Percentiles rank a stretch among this genome's conserved stretches.
phyloP scores from a whole-genome alignment of 805 yeast species.

The Tetrapisispora taiwanensis region DNA sequence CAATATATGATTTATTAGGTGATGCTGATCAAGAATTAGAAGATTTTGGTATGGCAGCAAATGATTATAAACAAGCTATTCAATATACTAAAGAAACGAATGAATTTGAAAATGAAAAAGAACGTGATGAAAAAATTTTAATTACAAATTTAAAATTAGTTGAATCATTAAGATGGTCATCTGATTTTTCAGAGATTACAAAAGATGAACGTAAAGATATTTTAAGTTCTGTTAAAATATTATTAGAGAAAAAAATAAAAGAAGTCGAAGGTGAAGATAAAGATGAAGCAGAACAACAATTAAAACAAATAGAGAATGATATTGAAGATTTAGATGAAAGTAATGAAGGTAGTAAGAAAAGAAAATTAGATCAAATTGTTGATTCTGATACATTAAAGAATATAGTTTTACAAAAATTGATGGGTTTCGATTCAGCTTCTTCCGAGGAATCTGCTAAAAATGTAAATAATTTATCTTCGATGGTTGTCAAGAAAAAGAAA shows the following conservation, averaged over 20 bases:
- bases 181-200: constrained; percentile 3
- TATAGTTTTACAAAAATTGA: constrained; percentile 33
- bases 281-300: constrained; percentile 33
- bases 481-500: constrained; percentile 47
- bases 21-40: constrained; percentile 87
- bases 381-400: constrained; percentile 34
- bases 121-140: constrained; percentile 5
- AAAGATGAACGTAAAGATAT: constrained; percentile 42
- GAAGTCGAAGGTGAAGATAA: constrained; percentile 23
- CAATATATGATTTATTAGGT: constrained; percentile 70
- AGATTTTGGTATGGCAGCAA: constrained; percentile 67
- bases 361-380: background rate
- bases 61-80: constrained; percentile 53
- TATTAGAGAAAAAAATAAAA: constrained; percentile 35
- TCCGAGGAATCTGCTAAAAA: constrained; percentile 8
- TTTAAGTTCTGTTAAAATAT: constrained; percentile 31
- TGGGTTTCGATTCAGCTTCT: constrained; percentile 7
- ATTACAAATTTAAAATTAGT: constrained; percentile 12
- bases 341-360: constrained; percentile 33
- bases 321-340: constrained; percentile 40
- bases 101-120: constrained; percentile 29
- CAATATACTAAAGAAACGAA: constrained; percentile 32
- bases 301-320: constrained; percentile 48
- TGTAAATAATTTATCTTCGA: constrained; percentile 53
- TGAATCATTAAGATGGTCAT: constrained; percentile 17